Evolutionary conservation across 257 asterid genomes (phyloP), one percentile per base, ranked within the genome.

Genomic region (Phtheirospermum japonicum): DNA sequence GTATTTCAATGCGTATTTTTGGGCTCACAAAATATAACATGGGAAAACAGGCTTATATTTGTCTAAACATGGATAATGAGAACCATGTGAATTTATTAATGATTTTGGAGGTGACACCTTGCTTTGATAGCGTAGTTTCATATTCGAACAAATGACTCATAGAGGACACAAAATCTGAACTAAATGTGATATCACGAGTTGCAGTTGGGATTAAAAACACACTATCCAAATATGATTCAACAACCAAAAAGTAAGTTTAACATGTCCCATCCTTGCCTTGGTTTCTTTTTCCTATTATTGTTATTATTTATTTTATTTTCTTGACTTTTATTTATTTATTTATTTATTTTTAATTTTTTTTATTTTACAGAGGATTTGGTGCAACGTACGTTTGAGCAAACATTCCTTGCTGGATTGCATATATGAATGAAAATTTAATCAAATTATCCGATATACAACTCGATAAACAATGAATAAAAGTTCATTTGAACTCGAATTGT

Each of bases 71-170:
- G 31, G 63, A 37, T 48, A 49, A 63, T 64, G 63, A 52, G 19
- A 40, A 68, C 7, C 80, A 78, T 61, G 78, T 74, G 77, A 48
- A 49, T 39, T 31, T 59, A 68, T 67, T 67, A 39, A 71, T 56
- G 68, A 71, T 57, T 12, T 66, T 19, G 43, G 36, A 59, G 67
- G 70, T 37, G 64, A 57, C 48, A 67, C 43, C 57, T 70, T 10
- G 40, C 57, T 61, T 45, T 28, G 68, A 49, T 61, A 57, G 46
- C 45, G 18, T 66, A 37, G 57, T 50, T 70, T 58, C 59, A 60
- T 64, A 71, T 65, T 65, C 59, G 61, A 64, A 65, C 67, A 65
- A 59, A 49, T 61, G 43, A 73, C 36, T 58, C 39, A 61, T 34
- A 6, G 46, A 19, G 10, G 73, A 69, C 52, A 76, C 70, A 67